A percentile compares a stretch with the other conserved stretches of the same genome.
These are phyloP conservation scores for Barbatosphaeria neglecta DNA, from an alignment of 495 filamentous ascomycete genomes.

Conservation along the genomic window DNA sequence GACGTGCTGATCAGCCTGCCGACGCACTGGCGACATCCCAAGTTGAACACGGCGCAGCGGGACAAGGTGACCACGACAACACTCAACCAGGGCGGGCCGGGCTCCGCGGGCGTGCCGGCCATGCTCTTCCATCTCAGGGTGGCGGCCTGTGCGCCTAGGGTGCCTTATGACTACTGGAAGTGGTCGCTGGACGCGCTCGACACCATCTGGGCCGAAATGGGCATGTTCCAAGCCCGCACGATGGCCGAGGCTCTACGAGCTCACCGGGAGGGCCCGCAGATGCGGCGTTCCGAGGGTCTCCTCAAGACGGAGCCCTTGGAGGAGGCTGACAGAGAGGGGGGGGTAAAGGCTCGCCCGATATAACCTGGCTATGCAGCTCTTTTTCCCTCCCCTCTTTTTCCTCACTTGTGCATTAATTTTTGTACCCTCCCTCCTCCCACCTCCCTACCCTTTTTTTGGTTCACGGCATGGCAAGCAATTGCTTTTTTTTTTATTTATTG, in stretches of 20 bases:
- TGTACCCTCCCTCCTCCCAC: no score
- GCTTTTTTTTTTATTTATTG: no score
- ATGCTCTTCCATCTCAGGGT: slow-evolving; percentile 29
- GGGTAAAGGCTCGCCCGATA: not conserved
- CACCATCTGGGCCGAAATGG: slow-evolving; percentile 30
- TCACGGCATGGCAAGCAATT: no score
- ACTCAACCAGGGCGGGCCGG: slow-evolving; percentile 24
- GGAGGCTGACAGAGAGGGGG: not conserved
- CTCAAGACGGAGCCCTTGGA: not conserved
- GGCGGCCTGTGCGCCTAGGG: slow-evolving; percentile 29
- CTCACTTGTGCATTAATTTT: no score
- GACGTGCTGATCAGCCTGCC: slow-evolving; percentile 30
- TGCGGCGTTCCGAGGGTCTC: not conserved
- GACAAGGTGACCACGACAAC: slow-evolving; percentile 20
- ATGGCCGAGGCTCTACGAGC: slow-evolving; percentile 20
- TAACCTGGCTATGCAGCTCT: not conserved
- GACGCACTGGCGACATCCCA: slow-evolving; percentile 34
- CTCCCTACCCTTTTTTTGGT: no score
- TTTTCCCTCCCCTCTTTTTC: not conserved
- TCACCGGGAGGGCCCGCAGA: not conserved
- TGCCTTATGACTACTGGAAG: slow-evolving; percentile 19
- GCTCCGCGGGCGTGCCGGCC: slow-evolving; percentile 29
- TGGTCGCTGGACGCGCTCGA: slow-evolving; percentile 27
- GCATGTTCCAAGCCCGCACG: slow-evolving; percentile 31
- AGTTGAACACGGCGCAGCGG: slow-evolving; percentile 12